Evolutionary conservation across 1,284 basidiomycete species (phyloP).

Genomic region (Fomitopsis palustris): DNA sequence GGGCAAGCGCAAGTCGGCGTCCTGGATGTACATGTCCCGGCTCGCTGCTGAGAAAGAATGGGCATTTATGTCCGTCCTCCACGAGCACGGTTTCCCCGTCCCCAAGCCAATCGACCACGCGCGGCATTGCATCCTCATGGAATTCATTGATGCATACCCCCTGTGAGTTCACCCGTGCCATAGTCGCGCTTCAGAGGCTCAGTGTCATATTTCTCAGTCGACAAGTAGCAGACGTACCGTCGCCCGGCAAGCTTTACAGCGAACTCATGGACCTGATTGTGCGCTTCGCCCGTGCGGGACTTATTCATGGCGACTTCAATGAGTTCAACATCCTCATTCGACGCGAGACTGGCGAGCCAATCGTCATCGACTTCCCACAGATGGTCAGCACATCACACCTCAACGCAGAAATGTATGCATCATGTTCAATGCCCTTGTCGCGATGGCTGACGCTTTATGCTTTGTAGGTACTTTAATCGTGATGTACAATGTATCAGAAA

Average conservation of each 20-base stretch:
- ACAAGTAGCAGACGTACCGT: slow-evolving; percentile 81
- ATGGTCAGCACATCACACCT: slow-evolving; percentile 98
- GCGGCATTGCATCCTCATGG: slow-evolving; percentile 95
- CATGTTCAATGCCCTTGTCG: not conserved
- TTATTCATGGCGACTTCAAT: slow-evolving; percentile 99
- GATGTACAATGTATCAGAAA: slow-evolving; percentile 95
- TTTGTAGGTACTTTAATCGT: slow-evolving; percentile 90
- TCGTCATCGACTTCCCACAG: slow-evolving; percentile 99
- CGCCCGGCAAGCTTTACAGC: slow-evolving; percentile 89
- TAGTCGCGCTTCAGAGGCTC: not conserved
- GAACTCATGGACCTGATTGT: slow-evolving; percentile 95
- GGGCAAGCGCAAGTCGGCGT: slow-evolving; percentile 92
- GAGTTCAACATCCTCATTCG: slow-evolving; percentile 98
- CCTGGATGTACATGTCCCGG: slow-evolving; percentile 99
- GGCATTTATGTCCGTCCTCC: slow-evolving; percentile 97
- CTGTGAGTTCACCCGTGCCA: slow-evolving; percentile 52
- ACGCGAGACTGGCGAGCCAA: slow-evolving; percentile 76
- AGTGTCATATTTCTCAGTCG: slow-evolving; percentile 52
- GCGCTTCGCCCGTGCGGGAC: slow-evolving; percentile 86
- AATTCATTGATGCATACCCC: slow-evolving; percentile 93
- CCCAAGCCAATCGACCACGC: slow-evolving; percentile 93
- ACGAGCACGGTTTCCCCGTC: slow-evolving; percentile 92
- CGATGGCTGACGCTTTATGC: slow-evolving; percentile 2
- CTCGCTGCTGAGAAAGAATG: slow-evolving; percentile 96
- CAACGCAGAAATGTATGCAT: slow-evolving; percentile 90